These are phyloP conservation scores for Echeveria elegans DNA, from an alignment of 164 flowering plant species.

Conservation along the genomic window DNA sequence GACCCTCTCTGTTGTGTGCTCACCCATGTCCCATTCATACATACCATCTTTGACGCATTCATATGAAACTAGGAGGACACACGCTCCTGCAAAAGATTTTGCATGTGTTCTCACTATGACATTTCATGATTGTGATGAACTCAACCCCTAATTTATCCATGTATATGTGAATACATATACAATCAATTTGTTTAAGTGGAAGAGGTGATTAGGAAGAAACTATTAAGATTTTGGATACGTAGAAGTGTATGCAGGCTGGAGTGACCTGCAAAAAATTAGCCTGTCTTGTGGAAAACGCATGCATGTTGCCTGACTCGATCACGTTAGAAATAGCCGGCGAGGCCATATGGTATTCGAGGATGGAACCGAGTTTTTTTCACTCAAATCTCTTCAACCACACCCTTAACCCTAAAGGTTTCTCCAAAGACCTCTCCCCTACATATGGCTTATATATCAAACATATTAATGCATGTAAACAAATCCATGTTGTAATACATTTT, in stretches of 20 bases:
- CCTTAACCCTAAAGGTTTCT: no score
- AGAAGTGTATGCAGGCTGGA: background rate
- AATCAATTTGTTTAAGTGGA: no score
- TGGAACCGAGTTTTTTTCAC: background rate
- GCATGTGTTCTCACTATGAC: background rate
- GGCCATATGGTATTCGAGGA: background rate
- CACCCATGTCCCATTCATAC: slow-evolving; percentile 3
- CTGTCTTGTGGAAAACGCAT: background rate
- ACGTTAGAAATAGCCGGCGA: background rate
- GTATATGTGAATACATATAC: no score
- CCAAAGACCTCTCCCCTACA: no score
- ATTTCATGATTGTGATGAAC: background rate
- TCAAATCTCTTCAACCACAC: background rate
- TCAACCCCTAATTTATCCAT: no score
- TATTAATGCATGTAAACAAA: no score
- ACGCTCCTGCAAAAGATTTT: no score
- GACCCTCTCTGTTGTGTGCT: background rate
- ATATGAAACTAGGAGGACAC: no score
- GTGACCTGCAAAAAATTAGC: background rate
- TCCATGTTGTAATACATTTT: background rate
- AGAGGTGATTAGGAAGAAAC: no score
- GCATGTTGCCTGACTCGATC: slow-evolving; percentile 1
- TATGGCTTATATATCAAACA: no score
- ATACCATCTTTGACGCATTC: slow-evolving; percentile 7
- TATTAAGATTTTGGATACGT: no score